These are phyloP conservation scores for Erodium trifolium DNA, from an alignment of 441 rosid genomes.

Conservation along the genomic window DNA sequence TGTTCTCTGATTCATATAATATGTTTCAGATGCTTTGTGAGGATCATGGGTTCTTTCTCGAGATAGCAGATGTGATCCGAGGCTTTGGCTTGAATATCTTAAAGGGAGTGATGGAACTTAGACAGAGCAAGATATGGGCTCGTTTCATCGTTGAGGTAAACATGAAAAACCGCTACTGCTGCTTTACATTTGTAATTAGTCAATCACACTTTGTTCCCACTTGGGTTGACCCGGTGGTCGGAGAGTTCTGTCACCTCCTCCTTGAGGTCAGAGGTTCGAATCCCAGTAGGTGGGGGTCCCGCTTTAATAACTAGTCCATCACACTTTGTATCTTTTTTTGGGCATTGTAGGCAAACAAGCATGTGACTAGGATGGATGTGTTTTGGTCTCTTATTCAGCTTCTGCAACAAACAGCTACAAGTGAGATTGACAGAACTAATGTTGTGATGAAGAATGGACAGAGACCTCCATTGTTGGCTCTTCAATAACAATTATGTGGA, in stretches of 20 bases:
- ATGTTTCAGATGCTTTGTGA: constrained; percentile 67
- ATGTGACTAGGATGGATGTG: constrained; percentile 59
- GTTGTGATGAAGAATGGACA: constrained; percentile 27
- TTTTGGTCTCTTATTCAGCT: constrained; percentile 78
- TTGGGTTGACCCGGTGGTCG: too few relatives aligned
- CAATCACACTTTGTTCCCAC: too few relatives aligned
- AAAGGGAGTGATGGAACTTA: constrained; percentile 72
- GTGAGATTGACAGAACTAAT: constrained; percentile 5
- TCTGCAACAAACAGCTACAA: constrained; percentile 33
- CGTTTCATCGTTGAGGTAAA: constrained; percentile 76
- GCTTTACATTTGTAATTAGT: not conserved
- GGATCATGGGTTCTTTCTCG: constrained; percentile 63
- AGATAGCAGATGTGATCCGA: constrained; percentile 65
- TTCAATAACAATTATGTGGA: constrained; percentile 15
- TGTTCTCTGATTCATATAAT: too few relatives aligned
- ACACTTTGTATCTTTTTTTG: not conserved
- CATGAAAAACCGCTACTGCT: constrained; percentile 1
- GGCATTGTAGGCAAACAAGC: constrained; percentile 42
- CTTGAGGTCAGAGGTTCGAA: too few relatives aligned
- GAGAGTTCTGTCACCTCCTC: too few relatives aligned
- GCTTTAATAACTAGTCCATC: too few relatives aligned
- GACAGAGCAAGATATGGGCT: constrained; percentile 64
- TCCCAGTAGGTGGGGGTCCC: too few relatives aligned
- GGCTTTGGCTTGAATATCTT: constrained; percentile 71
- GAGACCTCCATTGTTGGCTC: constrained; percentile 28